Conservation (phyloP, 768 basidiomycete species). For the Lentinus brumalis region DNA sequence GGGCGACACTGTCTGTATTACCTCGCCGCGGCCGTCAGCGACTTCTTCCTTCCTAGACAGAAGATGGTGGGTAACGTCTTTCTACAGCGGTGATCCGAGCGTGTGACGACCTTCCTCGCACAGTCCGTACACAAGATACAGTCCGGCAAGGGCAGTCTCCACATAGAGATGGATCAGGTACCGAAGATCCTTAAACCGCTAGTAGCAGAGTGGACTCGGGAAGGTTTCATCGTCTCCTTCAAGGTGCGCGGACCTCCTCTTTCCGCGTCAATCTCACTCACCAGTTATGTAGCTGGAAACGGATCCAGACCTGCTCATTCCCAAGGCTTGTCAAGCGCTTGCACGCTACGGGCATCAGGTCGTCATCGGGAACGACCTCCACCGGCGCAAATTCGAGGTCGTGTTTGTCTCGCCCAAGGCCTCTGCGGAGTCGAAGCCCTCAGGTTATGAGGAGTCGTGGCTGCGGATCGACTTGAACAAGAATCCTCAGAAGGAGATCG, state of each 20-base stretch:
- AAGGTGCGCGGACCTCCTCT: constrained; percentile 57
- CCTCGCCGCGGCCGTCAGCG: constrained; percentile 96
- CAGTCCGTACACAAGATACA: constrained; percentile 99
- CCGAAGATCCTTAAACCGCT: constrained; percentile 94
- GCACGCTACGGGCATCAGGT: constrained; percentile 96
- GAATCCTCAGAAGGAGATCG: constrained; percentile 71
- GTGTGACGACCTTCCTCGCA: no score
- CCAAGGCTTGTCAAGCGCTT: constrained; percentile 86
- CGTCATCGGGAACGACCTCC: constrained; percentile 96
- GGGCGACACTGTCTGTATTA: constrained; percentile 87
- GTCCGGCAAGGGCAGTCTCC: constrained; percentile 89
- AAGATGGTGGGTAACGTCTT: constrained; percentile 66
- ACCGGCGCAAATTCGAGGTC: constrained; percentile 88
- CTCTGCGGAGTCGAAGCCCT: background rate
- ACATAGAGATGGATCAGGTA: constrained; percentile 98
- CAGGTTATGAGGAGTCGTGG: constrained; percentile 58
- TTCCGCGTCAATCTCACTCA: background rate
- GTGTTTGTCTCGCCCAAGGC: constrained; percentile 75
- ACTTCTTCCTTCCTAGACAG: constrained; percentile 93
- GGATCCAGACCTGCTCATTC: constrained; percentile 77
- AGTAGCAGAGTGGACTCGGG: constrained; percentile 90
- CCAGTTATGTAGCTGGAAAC: constrained; percentile 78
- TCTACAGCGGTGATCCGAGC: no score
- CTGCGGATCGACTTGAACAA: constrained; percentile 52
- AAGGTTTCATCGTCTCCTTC: constrained; percentile 95